A percentile compares a stretch with the other conserved stretches of the same genome.
Evolutionary conservation across 2,329 filamentous ascomycete genomes (phyloP).

Genomic region (Cordyceps farinosa): DNA sequence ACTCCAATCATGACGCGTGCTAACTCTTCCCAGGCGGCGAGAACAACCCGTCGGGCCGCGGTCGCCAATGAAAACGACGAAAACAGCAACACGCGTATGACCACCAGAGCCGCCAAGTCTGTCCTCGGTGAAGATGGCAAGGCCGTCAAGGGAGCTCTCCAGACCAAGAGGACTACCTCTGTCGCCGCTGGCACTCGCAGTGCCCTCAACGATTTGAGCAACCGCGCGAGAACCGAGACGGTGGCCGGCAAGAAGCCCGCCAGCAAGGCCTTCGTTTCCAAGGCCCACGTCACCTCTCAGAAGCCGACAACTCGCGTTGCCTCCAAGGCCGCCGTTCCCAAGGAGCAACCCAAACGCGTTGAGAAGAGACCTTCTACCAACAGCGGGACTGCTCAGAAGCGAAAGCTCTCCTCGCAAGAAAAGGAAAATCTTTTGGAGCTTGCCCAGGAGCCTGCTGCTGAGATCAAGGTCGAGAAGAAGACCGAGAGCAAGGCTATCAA

Average conservation of each 20-base stretch:
- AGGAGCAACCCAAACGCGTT: constrained; percentile 54
- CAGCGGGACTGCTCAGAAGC: constrained; percentile 62
- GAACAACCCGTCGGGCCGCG: constrained; percentile 68
- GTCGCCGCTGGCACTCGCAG: constrained; percentile 66
- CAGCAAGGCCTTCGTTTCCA: constrained; percentile 69
- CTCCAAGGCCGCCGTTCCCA: constrained; percentile 58
- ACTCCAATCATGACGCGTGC: constrained; percentile 1
- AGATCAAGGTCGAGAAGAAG: constrained; percentile 29
- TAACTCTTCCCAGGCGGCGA: constrained; percentile 47
- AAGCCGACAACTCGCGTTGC: constrained; percentile 60
- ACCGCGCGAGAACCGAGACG: constrained; percentile 75
- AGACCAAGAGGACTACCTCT: constrained; percentile 63
- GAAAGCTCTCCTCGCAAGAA: constrained; percentile 37
- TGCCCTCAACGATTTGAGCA: constrained; percentile 91
- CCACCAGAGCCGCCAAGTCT: constrained; percentile 89
- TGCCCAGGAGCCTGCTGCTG: constrained; percentile 26
- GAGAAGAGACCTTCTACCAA: constrained; percentile 71
- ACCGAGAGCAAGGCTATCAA: constrained; percentile 32
- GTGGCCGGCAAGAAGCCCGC: constrained; percentile 71
- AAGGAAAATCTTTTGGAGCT: constrained; percentile 24
- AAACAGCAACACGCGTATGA: constrained; percentile 81
- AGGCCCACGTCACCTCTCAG: constrained; percentile 77
- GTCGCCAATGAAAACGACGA: constrained; percentile 93
- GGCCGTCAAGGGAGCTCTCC: constrained; percentile 59
- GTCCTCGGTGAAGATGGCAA: constrained; percentile 63